Conservation (phyloP, 2,329 filamentous ascomycete species). For the Pseudogymnoascus sp. region DNA sequence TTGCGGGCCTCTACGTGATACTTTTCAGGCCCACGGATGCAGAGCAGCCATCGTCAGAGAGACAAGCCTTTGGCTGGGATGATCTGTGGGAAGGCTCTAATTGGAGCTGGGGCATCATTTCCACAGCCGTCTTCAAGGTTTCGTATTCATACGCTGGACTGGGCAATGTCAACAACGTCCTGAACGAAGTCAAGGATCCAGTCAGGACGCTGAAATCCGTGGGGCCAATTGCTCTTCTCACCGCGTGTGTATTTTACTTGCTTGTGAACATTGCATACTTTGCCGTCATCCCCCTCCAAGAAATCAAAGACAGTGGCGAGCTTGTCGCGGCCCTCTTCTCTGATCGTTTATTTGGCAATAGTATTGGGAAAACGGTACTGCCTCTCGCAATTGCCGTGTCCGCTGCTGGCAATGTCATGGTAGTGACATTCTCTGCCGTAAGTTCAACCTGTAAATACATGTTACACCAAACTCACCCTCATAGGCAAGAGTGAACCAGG, state of each 20-base stretch:
- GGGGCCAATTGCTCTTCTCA: conserved; percentile 43
- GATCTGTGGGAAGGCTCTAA: conserved; percentile 55
- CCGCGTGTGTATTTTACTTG: conserved; percentile 48
- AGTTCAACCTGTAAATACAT: conserved; percentile 20
- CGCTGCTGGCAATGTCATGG: conserved; percentile 41
- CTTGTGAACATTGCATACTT: conserved; percentile 54
- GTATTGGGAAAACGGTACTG: conserved; percentile 34
- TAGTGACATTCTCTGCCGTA: conserved; percentile 47
- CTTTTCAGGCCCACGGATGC: conserved; percentile 31
- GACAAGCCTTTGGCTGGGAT: conserved; percentile 35
- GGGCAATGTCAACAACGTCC: conserved; percentile 45
- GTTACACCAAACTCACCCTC: conserved; percentile 15
- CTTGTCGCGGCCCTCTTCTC: conserved; percentile 51
- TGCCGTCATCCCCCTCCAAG: conserved; percentile 46
- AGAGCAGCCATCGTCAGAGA: conserved; percentile 9
- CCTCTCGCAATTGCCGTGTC: conserved; percentile 39
- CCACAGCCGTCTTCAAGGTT: conserved; percentile 47
- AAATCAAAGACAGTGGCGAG: conserved; percentile 46
- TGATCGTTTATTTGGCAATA: conserved; percentile 41
- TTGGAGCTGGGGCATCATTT: conserved; percentile 60
- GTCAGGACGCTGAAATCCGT: conserved; percentile 49
- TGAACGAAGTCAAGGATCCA: conserved; percentile 50
- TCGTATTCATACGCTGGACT: conserved; percentile 48
- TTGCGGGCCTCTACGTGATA: conserved; percentile 52
- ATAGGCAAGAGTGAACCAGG: conserved; percentile 40